phyloP scores from a whole-genome alignment of 495 filamentous ascomycete genomes.

The Penicillium parvum region DNA sequence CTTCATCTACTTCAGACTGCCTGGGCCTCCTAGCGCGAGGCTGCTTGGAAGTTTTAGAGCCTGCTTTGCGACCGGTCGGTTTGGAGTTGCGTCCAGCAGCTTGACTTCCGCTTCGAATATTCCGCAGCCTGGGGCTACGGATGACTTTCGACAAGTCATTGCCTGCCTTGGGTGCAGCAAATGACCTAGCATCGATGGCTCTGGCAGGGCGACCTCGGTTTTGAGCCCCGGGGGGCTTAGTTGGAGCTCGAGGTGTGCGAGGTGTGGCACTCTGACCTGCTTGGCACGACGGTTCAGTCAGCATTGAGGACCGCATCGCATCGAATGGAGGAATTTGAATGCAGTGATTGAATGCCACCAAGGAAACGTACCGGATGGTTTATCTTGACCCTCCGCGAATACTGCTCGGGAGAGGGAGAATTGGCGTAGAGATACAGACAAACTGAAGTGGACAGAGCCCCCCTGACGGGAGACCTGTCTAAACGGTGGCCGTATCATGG shows the following conservation, averaged over 20 bases:
- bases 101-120: constrained; percentile 15
- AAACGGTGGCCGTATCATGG: constrained; percentile 33
- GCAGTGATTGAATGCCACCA: neutral
- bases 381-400: constrained; percentile 16
- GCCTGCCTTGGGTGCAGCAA: constrained; percentile 30
- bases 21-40: constrained; percentile 9
- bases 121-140: constrained; percentile 27
- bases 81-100: constrained; percentile 20
- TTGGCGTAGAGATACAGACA: constrained; percentile 18
- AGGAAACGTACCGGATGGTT: constrained; percentile 24
- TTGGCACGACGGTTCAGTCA: neutral
- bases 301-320: neutral
- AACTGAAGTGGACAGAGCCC: constrained; percentile 13
- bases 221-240: constrained; percentile 15
- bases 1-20: constrained; percentile 18
- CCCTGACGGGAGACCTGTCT: constrained; percentile 18
- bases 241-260: constrained; percentile 15
- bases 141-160: constrained; percentile 33
- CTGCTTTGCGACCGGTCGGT: constrained; percentile 6
- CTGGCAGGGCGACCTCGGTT: constrained; percentile 27
- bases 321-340: neutral
- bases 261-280: constrained; percentile 3
- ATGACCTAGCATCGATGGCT: constrained; percentile 39
- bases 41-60: neutral
- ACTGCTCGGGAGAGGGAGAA: constrained; percentile 27